Conservation (phyloP, 2,329 filamentous ascomycete genomes). For the Tympanopsis confertula region DNA sequence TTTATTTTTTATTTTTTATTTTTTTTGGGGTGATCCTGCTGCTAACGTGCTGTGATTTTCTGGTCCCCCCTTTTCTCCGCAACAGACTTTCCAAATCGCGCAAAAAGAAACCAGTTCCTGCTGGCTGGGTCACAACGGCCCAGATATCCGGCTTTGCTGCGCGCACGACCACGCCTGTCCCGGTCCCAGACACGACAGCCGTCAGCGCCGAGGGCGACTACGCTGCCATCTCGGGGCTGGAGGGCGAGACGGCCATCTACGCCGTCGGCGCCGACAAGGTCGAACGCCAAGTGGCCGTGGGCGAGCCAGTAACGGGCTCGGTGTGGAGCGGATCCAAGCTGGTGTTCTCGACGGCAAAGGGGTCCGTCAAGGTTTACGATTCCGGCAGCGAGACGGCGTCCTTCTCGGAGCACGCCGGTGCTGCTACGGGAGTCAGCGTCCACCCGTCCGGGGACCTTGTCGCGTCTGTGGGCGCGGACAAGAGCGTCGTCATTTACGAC, state of each 20-base stretch:
- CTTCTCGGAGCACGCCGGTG: constrained; percentile 72
- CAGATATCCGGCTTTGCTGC: constrained; percentile 43
- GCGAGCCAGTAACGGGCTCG: constrained; percentile 55
- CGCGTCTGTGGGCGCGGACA: constrained; percentile 80
- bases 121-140: constrained; percentile 72
- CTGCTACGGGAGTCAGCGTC: constrained; percentile 63
- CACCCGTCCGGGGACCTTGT: constrained; percentile 77
- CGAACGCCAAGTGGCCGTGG: constrained; percentile 55
- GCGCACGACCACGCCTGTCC: constrained; percentile 29
- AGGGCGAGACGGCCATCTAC: constrained; percentile 66
- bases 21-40: too few relatives aligned
- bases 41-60: too few relatives aligned
- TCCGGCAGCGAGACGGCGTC: constrained; percentile 56
- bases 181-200: constrained; percentile 35
- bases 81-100: constrained; percentile 72
- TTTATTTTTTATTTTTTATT: constrained; percentile 7
- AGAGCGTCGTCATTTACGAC: constrained; percentile 86
- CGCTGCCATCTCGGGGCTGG: constrained; percentile 63
- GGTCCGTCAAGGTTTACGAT: constrained; percentile 71
- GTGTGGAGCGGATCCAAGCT: constrained; percentile 58
- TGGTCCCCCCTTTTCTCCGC: too few relatives aligned
- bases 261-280: constrained; percentile 58
- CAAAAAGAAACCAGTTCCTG: constrained; percentile 77
- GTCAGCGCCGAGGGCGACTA: constrained; percentile 45
- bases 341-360: constrained; percentile 63